phyloP scores from a whole-genome alignment of 2,329 filamentous ascomycete species.

The Phyllachora maydis region DNA sequence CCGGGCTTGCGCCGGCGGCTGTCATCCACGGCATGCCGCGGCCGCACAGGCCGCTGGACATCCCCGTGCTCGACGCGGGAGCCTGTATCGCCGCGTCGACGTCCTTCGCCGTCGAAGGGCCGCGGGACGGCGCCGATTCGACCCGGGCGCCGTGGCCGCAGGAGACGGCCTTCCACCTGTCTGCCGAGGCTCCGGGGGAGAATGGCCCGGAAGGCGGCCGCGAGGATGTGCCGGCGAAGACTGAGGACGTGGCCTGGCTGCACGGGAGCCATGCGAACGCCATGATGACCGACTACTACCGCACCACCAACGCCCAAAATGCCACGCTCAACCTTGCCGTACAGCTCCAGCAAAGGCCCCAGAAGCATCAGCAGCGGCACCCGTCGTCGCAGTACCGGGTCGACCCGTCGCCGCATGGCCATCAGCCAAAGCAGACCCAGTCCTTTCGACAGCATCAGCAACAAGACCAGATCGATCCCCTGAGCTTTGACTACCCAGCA shows the following conservation, averaged over 20 bases:
- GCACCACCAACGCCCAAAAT: slow-evolving; percentile 9
- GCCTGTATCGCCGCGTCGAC: background rate
- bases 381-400: too few relatives aligned
- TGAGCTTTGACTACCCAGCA: too few relatives aligned
- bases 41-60: slow-evolving; percentile 17
- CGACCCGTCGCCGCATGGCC: too few relatives aligned
- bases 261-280: too few relatives aligned
- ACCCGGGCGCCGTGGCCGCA: too few relatives aligned
- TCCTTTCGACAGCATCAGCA: too few relatives aligned
- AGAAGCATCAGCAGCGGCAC: slow-evolving; percentile 6
- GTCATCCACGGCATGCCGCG: slow-evolving; percentile 8
- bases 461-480: too few relatives aligned
- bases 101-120: background rate
- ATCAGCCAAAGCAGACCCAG: too few relatives aligned
- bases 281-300: too few relatives aligned
- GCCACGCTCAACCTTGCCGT: slow-evolving; percentile 17
- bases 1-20: slow-evolving; percentile 3
- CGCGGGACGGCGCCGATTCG: background rate
- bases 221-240: too few relatives aligned
- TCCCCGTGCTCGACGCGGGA: slow-evolving; percentile 11
- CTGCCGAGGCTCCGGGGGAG: background rate
- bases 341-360: slow-evolving; percentile 21
- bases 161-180: too few relatives aligned
- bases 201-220: background rate
- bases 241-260: too few relatives aligned